Conservation (phyloP, 352 stramenopile genomes). For the Phytophthora colocasiae region DNA sequence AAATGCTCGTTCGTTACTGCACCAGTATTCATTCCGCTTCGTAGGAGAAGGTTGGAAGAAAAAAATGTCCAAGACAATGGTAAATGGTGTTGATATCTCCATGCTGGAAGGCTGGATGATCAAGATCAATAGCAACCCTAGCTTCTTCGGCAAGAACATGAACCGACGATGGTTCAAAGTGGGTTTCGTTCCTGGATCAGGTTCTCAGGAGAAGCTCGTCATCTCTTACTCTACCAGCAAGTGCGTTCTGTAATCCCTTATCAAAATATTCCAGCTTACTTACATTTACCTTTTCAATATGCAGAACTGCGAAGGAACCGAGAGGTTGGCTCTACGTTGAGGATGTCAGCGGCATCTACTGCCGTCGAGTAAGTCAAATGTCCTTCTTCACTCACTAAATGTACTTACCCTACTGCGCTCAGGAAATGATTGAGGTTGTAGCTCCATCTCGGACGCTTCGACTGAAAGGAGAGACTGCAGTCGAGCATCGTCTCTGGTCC, state of each 20-base stretch:
- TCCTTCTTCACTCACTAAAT: not conserved
- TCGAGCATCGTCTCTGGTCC: slow-evolving; percentile 82
- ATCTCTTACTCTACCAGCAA: slow-evolving; percentile 87
- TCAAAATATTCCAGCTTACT: not conserved
- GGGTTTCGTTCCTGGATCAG: slow-evolving; percentile 51
- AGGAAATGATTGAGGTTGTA: slow-evolving; percentile 89
- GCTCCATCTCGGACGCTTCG: slow-evolving; percentile 74
- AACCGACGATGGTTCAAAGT: slow-evolving; percentile 85
- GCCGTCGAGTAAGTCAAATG: slow-evolving; percentile 50
- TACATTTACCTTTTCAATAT: not conserved
- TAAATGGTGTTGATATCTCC: slow-evolving; percentile 85
- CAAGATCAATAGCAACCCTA: slow-evolving; percentile 89
- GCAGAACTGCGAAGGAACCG: slow-evolving; percentile 75
- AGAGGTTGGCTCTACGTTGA: slow-evolving; percentile 84
- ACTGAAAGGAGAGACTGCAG: slow-evolving; percentile 81
- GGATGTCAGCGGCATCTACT: slow-evolving; percentile 79
- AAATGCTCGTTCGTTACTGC: slow-evolving; percentile 13
- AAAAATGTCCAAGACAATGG: slow-evolving; percentile 38
- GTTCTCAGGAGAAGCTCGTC: slow-evolving; percentile 67
- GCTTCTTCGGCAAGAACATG: slow-evolving; percentile 79
- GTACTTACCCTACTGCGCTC: not conserved
- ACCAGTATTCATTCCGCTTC: not conserved
- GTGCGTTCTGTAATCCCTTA: slow-evolving; percentile 36
- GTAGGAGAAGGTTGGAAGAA: not conserved
- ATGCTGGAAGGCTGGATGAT: slow-evolving; percentile 86